Base-by-base conservation (phyloP, 257 asterid genomes). In the Solanum corneliomulleri region DNA sequence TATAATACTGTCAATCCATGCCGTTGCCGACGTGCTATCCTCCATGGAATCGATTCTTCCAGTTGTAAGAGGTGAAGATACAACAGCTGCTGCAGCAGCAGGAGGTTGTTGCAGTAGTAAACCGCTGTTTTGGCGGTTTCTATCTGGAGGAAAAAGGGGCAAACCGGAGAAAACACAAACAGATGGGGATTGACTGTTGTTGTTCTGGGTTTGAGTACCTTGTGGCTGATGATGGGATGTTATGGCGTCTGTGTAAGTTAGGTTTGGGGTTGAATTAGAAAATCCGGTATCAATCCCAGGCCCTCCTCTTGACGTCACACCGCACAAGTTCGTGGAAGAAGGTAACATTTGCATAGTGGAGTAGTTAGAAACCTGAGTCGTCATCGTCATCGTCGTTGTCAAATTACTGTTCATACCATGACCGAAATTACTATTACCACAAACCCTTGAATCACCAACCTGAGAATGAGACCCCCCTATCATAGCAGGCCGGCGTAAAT, bases 1-100 rank as follows among this genome's bases (percentile, higher is more conserved):
- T n/a, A 97, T 93, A 88, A 97, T 93, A 68, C 95, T 91, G 81
- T 97, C 99, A 77, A 97, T 92, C 99, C 99, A 97, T 81, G 97
- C 94, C 18, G 94, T 90, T 41, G 95, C 89, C 8, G 88, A 58
- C 42, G 86, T 56, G 85, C 64, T 87, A 25, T 95, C 98, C 81
- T 94, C 98, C 97, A 90, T 92, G 83, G 89, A 42, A 4, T 71
- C 33, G 4, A 15, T 9, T 9, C 41, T 80, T 85, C 82, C 88
- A 81, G 58, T 42, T 21, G 71, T 74, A 45, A 42, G 41, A 66
- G 52, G 25, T 10, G 66, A 45, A 45, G 84, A 16, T 15, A 78
- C 64, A 78, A 45, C 87, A 20, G 74, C 85, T 68, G 58, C 56
- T 11, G 14, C 41, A 18, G 87, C 85, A 5, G 86, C 23, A 49